Evolutionary conservation across 2,329 filamentous ascomycete species (phyloP), one percentile per base, ranked within the genome.

Genomic region (Trichophyton benhamiae): DNA sequence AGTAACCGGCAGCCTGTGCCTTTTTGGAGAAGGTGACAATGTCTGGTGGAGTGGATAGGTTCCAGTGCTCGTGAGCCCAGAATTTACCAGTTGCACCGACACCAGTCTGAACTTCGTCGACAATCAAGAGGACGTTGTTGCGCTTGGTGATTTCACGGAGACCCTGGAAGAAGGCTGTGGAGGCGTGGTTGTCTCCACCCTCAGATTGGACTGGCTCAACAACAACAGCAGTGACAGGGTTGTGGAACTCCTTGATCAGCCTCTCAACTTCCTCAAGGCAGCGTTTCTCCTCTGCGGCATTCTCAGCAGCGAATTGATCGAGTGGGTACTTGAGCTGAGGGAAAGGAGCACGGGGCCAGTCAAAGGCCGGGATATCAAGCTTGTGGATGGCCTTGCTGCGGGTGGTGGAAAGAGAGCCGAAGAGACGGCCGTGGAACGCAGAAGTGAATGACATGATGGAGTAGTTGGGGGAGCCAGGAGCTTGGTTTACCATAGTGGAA

Each of bases 11-110:
- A 1, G 91, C 89, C 78, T 96, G 91, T 2, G 91, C 91, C 81
- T 96, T 96, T 81, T 96, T 96, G 71, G 85, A 89, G 78, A 96
- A 96, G 62, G 91, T 96, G 52, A 96, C 91, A 80, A 96, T 94
- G 78, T 96, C 91, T 0, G 91, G 91, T 7, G 91, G 88, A 41
- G 84, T 78, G 58, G 81, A 71, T 49, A 96, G 82, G 74, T 88
- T 82, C 91, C 91, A 96, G 84, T 96, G 91, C 70, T 96, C 90
- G 79, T 96, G 91, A 7, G 91, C 91, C 91, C 91, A 96, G 84
- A 96, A 95, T 75, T 89, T 91, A 68, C 91, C 91, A 0, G 91
- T 96, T 44, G 91, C 90, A 68, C 91, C 91, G 27, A 96, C 87
- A 72, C 91, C 91, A 5, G 91, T 96, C 78, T 96, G 91, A 9